Evolutionary conservation across 257 asterid genomes (phyloP), one percentile per base, ranked within the genome.

Genomic region (Euphrasia confusa): DNA sequence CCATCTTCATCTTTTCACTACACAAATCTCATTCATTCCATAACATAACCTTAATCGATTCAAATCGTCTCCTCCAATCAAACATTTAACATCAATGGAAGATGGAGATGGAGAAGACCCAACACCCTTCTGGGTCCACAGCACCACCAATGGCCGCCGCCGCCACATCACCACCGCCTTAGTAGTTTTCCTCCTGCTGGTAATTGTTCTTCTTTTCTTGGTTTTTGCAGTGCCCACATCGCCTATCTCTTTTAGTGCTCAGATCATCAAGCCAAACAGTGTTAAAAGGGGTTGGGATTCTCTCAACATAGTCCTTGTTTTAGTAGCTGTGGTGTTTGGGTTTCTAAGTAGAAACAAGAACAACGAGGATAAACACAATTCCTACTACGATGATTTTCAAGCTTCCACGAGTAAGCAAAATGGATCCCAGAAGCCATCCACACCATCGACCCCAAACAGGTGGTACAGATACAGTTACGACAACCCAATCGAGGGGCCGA

Each of bases 261-360:
- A 60, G 54, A 69, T 91, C 71, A 81, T 91, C 65, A 81, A 68
- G 76, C 95, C 98, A 10, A 88, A 71, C 48, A 77, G 72, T 56
- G 94, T 91, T 2, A 86, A 81, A 68, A 88, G 76, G 47, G 88
- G 92, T 65, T 91, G 98, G 98, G 98, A 86, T 79, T 84, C 95
- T 15, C 68, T 91, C 68, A 91, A 88, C 66, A 35, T 81, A 0
- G 72, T 81, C 1, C 78, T 91, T 33, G 96, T 91, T 64, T 68
- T 91, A 37, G 79, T 82, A 15, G 98, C 98, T 52, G 72, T 88
- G 2, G 72, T 84, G 45, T 86, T 88, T 72, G 98, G 98, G 2
- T 74, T 92, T 70, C 87, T 86, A 0, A 83, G 93, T 58, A 88
- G 85, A 57, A 85, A 70, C 77, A 77, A 66, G 58, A 83, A 80